phyloP scores from a whole-genome alignment of 1,284 basidiomycete genomes.

The Retiboletus flavoniger region DNA sequence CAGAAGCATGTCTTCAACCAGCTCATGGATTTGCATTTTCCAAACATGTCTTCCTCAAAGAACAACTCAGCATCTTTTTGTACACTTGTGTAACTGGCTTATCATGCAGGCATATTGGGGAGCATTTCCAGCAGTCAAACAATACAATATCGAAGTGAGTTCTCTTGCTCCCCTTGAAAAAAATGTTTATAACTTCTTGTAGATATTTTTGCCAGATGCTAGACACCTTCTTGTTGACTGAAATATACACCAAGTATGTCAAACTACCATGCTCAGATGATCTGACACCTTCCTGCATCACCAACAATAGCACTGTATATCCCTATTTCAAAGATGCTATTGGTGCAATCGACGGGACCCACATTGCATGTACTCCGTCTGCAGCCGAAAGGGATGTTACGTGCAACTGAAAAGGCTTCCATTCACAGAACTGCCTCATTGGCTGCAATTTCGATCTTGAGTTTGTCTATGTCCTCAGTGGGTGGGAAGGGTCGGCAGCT shows the following conservation, averaged over 20 bases:
- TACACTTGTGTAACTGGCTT: background rate
- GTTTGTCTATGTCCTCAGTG: constrained; percentile 5
- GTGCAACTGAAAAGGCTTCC: background rate
- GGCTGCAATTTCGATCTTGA: constrained; percentile 2
- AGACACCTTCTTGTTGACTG: background rate
- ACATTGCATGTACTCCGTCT: background rate
- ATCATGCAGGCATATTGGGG: background rate
- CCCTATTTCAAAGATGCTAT: background rate
- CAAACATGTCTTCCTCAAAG: background rate
- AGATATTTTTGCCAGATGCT: background rate
- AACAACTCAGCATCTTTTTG: background rate
- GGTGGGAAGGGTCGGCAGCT: background rate
- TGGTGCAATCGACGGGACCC: constrained; percentile 3
- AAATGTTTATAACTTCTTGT: background rate
- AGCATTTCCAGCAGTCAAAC: background rate
- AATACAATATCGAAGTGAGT: background rate
- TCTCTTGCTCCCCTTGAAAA: background rate
- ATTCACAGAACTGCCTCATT: constrained; percentile 1
- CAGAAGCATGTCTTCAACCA: background rate
- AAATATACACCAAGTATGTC: background rate
- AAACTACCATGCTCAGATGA: background rate
- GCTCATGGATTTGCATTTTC: background rate
- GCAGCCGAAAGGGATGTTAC: background rate
- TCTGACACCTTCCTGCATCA: background rate
- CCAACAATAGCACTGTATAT: background rate